Percentiles rank a stretch among this genome's conserved stretches.
Evolutionary conservation across 2,329 filamentous ascomycete species (phyloP).

Genomic region (Tolypocladium guangdongense): DNA sequence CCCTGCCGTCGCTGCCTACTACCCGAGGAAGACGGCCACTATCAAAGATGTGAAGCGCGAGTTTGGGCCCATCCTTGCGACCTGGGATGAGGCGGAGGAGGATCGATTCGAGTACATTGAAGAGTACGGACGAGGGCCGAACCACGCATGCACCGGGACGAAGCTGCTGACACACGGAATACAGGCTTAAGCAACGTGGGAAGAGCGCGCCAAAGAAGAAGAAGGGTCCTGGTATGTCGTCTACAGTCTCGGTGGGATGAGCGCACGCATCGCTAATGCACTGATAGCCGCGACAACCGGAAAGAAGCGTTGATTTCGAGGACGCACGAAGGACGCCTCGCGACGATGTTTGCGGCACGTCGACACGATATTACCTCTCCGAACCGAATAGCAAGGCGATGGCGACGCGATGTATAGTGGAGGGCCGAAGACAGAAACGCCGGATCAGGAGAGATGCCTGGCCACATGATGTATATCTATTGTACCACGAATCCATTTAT

Average conservation of each 20-base stretch:
- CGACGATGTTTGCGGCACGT: not conserved
- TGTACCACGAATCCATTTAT: not conserved
- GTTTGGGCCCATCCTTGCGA: conserved; percentile 55
- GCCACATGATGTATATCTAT: not conserved
- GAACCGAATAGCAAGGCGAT: not conserved
- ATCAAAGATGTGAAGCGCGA: conserved; percentile 63
- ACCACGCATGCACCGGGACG: not conserved
- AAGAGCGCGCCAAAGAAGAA: conserved; percentile 90
- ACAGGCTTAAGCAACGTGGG: conserved; percentile 63
- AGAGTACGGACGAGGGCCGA: conserved; percentile 34
- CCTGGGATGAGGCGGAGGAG: conserved; percentile 66
- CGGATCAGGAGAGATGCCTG: not conserved
- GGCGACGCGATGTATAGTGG: not conserved
- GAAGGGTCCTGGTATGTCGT: conserved; percentile 35
- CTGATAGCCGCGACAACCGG: conserved; percentile 14
- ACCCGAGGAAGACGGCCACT: conserved; percentile 63
- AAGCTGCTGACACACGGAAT: conserved; percentile 16
- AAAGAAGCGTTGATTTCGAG: conserved; percentile 17
- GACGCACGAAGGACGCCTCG: not conserved
- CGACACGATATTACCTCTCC: not conserved
- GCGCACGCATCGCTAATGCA: not conserved
- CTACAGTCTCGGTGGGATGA: no score
- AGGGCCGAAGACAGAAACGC: not conserved
- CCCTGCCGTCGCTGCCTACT: conserved; percentile 76
- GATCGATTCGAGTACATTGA: conserved; percentile 67